These are phyloP conservation scores for Neofusicoccum laricinum DNA, from an alignment of 2,329 filamentous ascomycete species.

Conservation along the genomic window DNA sequence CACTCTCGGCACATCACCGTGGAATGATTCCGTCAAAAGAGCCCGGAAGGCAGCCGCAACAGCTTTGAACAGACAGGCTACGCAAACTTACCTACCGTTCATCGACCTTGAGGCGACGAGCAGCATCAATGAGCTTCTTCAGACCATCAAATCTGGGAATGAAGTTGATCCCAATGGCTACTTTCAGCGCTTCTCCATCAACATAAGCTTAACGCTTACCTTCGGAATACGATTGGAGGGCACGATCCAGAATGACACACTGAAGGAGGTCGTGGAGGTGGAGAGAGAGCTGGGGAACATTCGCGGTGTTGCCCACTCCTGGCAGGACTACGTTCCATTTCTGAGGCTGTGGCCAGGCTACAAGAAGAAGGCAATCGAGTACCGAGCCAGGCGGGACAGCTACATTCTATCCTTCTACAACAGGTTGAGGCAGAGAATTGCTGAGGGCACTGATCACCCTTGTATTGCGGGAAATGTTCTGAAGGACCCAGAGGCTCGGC, in stretches of 20 bases:
- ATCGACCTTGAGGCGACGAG: constrained; percentile 14
- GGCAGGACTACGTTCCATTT: constrained; percentile 16
- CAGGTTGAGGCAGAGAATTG: not conserved
- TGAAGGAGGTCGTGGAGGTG: constrained; percentile 10
- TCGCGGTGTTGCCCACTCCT: constrained; percentile 10
- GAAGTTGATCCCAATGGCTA: constrained; percentile 11
- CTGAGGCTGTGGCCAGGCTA: constrained; percentile 2
- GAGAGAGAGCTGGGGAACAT: not conserved
- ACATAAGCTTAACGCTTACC: constrained; percentile 7
- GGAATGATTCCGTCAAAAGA: constrained; percentile 10
- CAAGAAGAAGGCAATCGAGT: constrained; percentile 1
- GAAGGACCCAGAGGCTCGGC: constrained; percentile 4
- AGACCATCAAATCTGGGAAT: not conserved
- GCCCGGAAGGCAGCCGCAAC: constrained; percentile 14
- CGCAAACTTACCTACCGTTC: constrained; percentile 7
- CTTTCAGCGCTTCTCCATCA: constrained; percentile 15
- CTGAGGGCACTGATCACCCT: not conserved
- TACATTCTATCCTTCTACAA: constrained; percentile 4
- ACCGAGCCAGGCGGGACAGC: not conserved
- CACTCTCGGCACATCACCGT: constrained; percentile 16
- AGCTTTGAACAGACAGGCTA: constrained; percentile 6
- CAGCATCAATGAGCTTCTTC: constrained; percentile 16
- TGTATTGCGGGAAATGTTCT: constrained; percentile 12
- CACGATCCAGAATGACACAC: not conserved
- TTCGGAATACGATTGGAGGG: constrained; percentile 7